A percentile compares a stretch with the other conserved stretches of the same genome.
phyloP scores from a whole-genome alignment of 225 moss, liverwort and hornwort genomes.

The Asterella californica region DNA sequence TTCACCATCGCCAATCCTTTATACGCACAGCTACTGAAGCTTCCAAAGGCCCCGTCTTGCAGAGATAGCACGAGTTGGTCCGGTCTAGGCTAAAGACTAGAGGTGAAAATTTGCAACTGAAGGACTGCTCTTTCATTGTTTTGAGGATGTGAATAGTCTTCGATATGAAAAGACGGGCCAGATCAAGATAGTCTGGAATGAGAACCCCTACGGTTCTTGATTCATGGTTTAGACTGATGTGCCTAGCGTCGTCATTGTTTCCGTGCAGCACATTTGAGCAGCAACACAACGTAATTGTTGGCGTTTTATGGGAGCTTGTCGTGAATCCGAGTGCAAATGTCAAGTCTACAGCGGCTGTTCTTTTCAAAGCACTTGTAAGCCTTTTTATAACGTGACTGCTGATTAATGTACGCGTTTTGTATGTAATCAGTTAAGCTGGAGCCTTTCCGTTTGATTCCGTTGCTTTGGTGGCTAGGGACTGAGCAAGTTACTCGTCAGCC shows the following conservation, averaged over 20 bases:
- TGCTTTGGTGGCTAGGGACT: neutral
- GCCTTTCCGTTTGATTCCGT: neutral
- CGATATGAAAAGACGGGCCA: neutral
- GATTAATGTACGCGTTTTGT: neutral
- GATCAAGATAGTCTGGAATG: neutral
- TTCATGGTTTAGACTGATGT: neutral
- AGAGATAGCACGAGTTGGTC: neutral
- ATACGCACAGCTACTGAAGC: neutral
- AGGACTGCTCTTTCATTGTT: neutral
- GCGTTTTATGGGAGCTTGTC: conserved; percentile 92
- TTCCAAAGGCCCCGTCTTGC: neutral
- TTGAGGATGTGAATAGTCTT: neutral
- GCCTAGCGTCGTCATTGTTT: neutral
- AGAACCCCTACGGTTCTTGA: neutral
- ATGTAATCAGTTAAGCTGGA: neutral
- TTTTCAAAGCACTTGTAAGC: conserved; percentile 79
- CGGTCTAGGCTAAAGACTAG: neutral
- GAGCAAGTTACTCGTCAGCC: neutral
- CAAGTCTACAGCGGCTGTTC: conserved; percentile 84
- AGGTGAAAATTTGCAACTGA: neutral
- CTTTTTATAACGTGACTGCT: neutral
- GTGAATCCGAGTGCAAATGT: conserved; percentile 81
- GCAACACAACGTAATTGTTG: conserved; percentile 75
- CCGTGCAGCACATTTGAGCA: conserved; percentile 73
- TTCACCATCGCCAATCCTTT: neutral